Evolutionary conservation across 352 stramenopile genomes (phyloP).

Genomic region (Phytopythium kandeliae): DNA sequence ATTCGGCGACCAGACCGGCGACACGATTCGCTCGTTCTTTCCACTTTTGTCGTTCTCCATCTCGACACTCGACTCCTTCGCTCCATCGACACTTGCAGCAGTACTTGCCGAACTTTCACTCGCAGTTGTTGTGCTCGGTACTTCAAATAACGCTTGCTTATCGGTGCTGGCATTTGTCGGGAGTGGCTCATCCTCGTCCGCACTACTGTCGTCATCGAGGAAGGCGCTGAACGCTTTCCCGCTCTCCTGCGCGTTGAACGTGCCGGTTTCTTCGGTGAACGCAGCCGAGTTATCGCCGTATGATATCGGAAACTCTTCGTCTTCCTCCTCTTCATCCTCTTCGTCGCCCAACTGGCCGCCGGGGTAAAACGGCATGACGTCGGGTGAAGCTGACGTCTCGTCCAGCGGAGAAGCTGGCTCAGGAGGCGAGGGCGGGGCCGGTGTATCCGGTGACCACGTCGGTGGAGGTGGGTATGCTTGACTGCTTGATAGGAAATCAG

Average conservation of each 20-base stretch:
- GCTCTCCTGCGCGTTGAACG: slow-evolving; percentile 56
- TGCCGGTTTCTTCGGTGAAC: slow-evolving; percentile 16
- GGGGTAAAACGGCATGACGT: not conserved
- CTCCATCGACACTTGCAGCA: not conserved
- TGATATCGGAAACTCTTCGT: slow-evolving; percentile 63
- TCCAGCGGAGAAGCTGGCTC: slow-evolving; percentile 11
- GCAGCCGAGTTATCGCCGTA: slow-evolving; percentile 28
- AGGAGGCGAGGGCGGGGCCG: slow-evolving; percentile 24
- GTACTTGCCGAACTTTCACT: not conserved
- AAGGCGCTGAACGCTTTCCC: slow-evolving; percentile 72
- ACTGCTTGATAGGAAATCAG: not conserved
- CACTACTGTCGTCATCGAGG: slow-evolving; percentile 49
- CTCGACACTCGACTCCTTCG: not conserved
- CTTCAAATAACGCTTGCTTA: not conserved
- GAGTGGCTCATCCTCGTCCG: slow-evolving; percentile 61
- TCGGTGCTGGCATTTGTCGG: slow-evolving; percentile 7
- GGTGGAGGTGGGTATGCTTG: not conserved
- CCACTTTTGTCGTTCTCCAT: not conserved
- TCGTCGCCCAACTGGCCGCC: slow-evolving; percentile 20
- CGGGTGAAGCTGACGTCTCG: not conserved
- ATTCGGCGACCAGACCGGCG: not conserved
- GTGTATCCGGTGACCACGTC: slow-evolving; percentile 10
- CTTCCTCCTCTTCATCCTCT: slow-evolving; percentile 49
- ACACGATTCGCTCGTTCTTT: not conserved
- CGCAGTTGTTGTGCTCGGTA: not conserved